phyloP scores from a whole-genome alignment of 78 protist genomes.

The Mantamonas sphyraenae region DNA sequence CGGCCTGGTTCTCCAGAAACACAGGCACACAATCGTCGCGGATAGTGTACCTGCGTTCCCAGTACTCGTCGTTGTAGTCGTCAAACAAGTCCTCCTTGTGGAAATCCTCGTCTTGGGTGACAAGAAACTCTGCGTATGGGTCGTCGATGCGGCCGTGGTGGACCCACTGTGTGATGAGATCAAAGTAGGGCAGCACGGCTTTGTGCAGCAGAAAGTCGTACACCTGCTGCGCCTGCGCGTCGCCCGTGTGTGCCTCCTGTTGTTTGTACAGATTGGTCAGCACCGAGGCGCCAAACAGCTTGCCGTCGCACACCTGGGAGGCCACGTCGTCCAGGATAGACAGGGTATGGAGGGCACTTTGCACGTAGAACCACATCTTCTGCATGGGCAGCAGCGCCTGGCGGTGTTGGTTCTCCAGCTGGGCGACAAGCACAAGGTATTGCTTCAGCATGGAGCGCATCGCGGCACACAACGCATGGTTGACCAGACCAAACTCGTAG shows the following conservation, averaged over 20 bases:
- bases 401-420: conserved; percentile 42
- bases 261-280: conserved; percentile 3
- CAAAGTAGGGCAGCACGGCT: conserved; percentile 55
- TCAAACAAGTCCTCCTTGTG: background rate
- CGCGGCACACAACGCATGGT: conserved; percentile 57
- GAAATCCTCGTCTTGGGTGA: background rate
- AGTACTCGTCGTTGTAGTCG: conserved; percentile 42
- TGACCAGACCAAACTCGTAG: conserved; percentile 34
- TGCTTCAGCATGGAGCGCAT: conserved; percentile 29
- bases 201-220: conserved; percentile 23
- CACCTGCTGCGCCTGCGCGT: conserved; percentile 2
- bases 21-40: conserved; percentile 21
- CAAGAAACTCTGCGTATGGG: conserved; percentile 59
- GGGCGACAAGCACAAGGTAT: conserved; percentile 29
- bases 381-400: conserved; percentile 45
- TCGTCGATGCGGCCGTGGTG: conserved; percentile 49
- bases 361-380: conserved; percentile 51
- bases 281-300: conserved; percentile 20
- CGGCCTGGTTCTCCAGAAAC: conserved; percentile 15
- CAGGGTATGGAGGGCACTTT: conserved; percentile 32
- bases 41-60: conserved; percentile 42
- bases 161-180: conserved; percentile 60
- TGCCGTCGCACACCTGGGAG: background rate
- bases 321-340: conserved; percentile 14
- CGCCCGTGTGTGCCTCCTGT: background rate